Evolutionary conservation across 108 stramenopile species (phyloP).

Genomic region (Cyclostephanos invisitatus): DNA sequence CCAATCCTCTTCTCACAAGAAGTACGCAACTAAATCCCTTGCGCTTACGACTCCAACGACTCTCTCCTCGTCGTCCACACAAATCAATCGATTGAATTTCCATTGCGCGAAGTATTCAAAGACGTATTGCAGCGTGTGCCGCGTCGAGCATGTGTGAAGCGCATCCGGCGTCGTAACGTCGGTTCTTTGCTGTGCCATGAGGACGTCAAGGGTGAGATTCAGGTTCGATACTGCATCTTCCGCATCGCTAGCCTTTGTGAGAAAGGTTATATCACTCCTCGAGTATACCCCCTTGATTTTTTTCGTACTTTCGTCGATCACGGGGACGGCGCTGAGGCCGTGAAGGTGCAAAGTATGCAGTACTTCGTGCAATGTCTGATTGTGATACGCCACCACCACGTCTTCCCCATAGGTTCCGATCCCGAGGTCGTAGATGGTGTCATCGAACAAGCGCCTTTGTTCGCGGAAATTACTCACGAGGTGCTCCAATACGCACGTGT

Average conservation of each 20-base stretch:
- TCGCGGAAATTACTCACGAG: conserved; percentile 94
- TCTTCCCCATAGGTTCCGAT: conserved; percentile 92
- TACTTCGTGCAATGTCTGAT: conserved; percentile 82
- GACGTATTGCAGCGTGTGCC: conserved; percentile 83
- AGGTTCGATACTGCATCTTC: conserved; percentile 88
- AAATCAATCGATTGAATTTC: conserved; percentile 85
- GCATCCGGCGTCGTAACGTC: conserved; percentile 89
- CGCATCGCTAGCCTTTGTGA: conserved; percentile 89
- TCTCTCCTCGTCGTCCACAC: conserved; percentile 75
- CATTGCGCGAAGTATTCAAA: conserved; percentile 92
- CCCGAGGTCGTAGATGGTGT: conserved; percentile 86
- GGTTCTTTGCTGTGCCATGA: conserved; percentile 72
- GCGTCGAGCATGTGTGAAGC: conserved; percentile 77
- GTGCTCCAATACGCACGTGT: conserved; percentile 88
- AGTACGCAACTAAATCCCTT: conserved; percentile 86
- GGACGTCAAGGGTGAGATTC: conserved; percentile 75
- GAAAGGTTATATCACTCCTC: conserved; percentile 89
- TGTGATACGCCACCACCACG: conserved; percentile 73
- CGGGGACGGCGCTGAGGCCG: conserved; percentile 76
- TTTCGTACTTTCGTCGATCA: conserved; percentile 69
- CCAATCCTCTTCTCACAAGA: conserved; percentile 55
- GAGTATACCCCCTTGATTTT: conserved; percentile 80
- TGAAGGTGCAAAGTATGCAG: conserved; percentile 74
- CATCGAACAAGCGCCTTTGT: conserved; percentile 93
- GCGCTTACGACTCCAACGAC: conserved; percentile 88